phyloP scores from a whole-genome alignment of 2,329 filamentous ascomycete species.

The Colletotrichum kahawae region DNA sequence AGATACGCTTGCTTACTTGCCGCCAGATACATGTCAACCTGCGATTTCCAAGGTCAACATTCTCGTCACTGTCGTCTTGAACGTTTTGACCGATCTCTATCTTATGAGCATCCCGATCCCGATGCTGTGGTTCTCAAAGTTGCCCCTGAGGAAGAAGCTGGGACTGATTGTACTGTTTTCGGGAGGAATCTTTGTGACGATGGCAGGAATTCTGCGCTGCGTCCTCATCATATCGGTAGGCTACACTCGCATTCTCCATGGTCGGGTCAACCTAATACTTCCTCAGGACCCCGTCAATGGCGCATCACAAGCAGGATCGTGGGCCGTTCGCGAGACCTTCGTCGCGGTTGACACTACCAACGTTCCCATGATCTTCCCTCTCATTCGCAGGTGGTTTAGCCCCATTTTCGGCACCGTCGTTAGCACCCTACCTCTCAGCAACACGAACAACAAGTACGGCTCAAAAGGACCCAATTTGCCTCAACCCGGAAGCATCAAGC shows the following conservation, averaged over 20 bases:
- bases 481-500: conserved; percentile 7
- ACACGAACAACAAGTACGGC: conserved; percentile 3
- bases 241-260: neutral
- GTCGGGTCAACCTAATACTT: neutral
- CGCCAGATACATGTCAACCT: conserved; percentile 25
- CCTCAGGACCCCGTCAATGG: conserved; percentile 14
- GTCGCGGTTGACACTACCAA: conserved; percentile 24
- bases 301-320: conserved; percentile 13
- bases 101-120: conserved; percentile 25
- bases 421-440: neutral
- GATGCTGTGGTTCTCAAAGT: conserved; percentile 29
- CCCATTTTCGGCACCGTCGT: conserved; percentile 5
- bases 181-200: conserved; percentile 44
- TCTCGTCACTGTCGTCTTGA: conserved; percentile 21
- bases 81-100: conserved; percentile 25
- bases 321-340: conserved; percentile 24
- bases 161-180: conserved; percentile 43
- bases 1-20: conserved; percentile 37
- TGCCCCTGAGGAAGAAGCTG: conserved; percentile 32
- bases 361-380: conserved; percentile 20
- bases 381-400: conserved; percentile 5
- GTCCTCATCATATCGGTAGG: conserved; percentile 32
- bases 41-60: conserved; percentile 23
- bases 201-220: conserved; percentile 41
- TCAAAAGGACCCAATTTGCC: conserved; percentile 2